phyloP scores from a whole-genome alignment of 768 basidiomycete species.

The Tricholoma bakamatsutake region DNA sequence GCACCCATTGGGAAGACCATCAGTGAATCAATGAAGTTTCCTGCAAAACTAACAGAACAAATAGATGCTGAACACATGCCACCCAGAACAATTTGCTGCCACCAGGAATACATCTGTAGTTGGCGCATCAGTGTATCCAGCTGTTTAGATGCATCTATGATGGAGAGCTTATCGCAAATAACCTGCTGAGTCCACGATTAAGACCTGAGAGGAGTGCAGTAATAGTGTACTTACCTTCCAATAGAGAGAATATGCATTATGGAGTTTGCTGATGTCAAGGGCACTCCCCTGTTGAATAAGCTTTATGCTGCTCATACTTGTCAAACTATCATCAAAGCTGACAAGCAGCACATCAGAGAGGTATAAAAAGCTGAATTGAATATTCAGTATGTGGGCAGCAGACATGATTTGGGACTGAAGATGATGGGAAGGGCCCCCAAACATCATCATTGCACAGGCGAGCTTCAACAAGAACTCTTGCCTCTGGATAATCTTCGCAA shows the following conservation, averaged over 20 bases:
- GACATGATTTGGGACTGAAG: constrained; percentile 80
- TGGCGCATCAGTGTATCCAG: constrained; percentile 70
- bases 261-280: constrained; percentile 73
- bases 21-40: constrained; percentile 73
- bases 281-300: constrained; percentile 68
- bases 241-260: constrained; percentile 64
- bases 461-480: constrained; percentile 86
- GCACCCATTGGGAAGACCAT: constrained; percentile 71
- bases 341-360: constrained; percentile 72
- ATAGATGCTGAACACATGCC: constrained; percentile 75
- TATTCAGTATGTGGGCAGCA: constrained; percentile 72
- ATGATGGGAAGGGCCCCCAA: constrained; percentile 78
- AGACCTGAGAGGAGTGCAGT: not conserved
- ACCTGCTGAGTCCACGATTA: constrained; percentile 37
- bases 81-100: constrained; percentile 63
- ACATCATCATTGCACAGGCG: constrained; percentile 84
- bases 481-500: constrained; percentile 73
- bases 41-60: constrained; percentile 65
- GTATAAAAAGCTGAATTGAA: constrained; percentile 66
- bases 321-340: constrained; percentile 75
- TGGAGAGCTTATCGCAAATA: constrained; percentile 74
- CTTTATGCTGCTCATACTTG: constrained; percentile 78
- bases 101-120: constrained; percentile 52
- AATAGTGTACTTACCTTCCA: constrained; percentile 47
- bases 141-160: constrained; percentile 61